These are phyloP conservation scores for Rhododendron molle DNA, from an alignment of 148 eudicot species.

Conservation along the genomic window DNA sequence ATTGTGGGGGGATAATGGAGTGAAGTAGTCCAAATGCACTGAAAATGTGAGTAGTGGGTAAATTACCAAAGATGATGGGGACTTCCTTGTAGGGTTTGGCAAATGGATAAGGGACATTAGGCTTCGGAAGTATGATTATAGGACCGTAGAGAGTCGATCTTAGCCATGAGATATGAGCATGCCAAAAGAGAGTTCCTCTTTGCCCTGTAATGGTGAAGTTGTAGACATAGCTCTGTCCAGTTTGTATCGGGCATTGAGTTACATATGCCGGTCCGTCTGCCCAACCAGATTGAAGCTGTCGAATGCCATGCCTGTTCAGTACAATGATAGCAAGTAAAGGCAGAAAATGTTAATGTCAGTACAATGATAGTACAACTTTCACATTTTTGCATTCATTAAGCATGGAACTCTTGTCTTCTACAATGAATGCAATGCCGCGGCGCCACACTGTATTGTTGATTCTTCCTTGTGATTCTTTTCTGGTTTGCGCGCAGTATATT, in stretches of 20 bases:
- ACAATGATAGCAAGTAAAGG: neutral
- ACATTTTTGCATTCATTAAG: neutral
- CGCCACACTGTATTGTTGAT: too few relatives aligned
- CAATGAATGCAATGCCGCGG: too few relatives aligned
- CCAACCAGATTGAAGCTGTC: slow-evolving; percentile 55
- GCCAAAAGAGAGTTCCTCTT: slow-evolving; percentile 54
- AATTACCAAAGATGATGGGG: slow-evolving; percentile 47
- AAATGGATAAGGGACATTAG: slow-evolving; percentile 39
- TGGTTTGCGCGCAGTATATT: neutral
- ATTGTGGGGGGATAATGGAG: neutral
- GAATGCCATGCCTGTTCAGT: slow-evolving; percentile 45
- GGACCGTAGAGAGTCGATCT: slow-evolving; percentile 53
- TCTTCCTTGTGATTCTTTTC: neutral
- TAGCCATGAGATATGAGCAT: slow-evolving; percentile 58
- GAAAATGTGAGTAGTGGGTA: neutral
- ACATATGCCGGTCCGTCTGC: slow-evolving; percentile 63
- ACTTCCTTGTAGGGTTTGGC: slow-evolving; percentile 47
- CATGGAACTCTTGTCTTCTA: neutral
- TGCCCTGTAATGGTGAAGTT: slow-evolving; percentile 49
- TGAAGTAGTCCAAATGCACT: neutral
- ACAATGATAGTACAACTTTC: too few relatives aligned
- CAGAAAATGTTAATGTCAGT: neutral
- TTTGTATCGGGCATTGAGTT: slow-evolving; percentile 63
- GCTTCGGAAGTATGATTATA: slow-evolving; percentile 45
- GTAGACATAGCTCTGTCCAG: slow-evolving; percentile 47